Percentiles rank a stretch among this genome's conserved stretches.
Conservation (phyloP, 441 rosid genomes). For the Corymbia calophylla region DNA sequence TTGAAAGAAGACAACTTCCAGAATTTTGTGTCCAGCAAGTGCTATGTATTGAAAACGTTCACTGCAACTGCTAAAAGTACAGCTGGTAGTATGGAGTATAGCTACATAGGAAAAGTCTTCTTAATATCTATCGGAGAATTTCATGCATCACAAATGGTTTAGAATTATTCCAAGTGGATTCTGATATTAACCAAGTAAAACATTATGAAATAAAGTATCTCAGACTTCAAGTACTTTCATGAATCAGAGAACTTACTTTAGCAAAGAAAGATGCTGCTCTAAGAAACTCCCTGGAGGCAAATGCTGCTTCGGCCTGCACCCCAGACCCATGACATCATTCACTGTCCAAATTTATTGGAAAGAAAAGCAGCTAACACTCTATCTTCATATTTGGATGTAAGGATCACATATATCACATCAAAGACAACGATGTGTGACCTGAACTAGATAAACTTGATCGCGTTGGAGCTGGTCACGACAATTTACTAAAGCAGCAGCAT, state of each 20-base stretch:
- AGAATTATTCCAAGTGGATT: not conserved
- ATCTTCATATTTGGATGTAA: not conserved
- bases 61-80: not conserved
- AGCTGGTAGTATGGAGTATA: not conserved
- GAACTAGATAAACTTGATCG: slow-evolving; percentile 96
- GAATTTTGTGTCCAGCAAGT: not conserved
- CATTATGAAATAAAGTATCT: not conserved
- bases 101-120: not conserved
- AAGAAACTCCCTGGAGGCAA: slow-evolving; percentile 71
- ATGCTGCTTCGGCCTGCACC: slow-evolving; percentile 95
- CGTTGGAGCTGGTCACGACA: slow-evolving; percentile 91
- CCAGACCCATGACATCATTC: slow-evolving; percentile 1
- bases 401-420: slow-evolving; percentile 1
- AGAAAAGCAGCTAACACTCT: not conserved
- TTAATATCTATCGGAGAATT: not conserved
- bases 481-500: slow-evolving; percentile 91
- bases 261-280: slow-evolving; percentile 98
- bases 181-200: not conserved
- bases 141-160: not conserved
- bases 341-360: not conserved
- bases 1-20: not conserved
- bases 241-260: slow-evolving; percentile 47
- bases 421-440: slow-evolving; percentile 42
- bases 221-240: not conserved
- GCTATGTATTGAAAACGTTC: not conserved